Evolutionary conservation across 2,329 filamentous ascomycete genomes (phyloP).

Genomic region (Pseudogymnoascus sp.): DNA sequence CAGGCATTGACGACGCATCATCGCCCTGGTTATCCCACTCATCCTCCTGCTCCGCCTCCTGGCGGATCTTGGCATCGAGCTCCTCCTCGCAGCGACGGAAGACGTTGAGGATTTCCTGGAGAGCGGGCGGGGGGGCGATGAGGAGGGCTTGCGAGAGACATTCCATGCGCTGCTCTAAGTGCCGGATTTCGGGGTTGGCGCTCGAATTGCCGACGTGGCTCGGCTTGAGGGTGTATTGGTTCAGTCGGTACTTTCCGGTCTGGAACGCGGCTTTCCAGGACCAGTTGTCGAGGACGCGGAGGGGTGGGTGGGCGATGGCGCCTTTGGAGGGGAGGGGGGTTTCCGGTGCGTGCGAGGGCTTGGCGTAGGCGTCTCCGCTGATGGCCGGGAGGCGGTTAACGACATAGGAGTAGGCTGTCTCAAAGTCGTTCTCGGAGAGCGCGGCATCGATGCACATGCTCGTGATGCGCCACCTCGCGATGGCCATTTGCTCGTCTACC

Average conservation of each 20-base stretch:
- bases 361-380: slow-evolving; percentile 4
- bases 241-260: slow-evolving; percentile 65
- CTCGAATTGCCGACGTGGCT: slow-evolving; percentile 53
- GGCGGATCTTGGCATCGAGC: slow-evolving; percentile 55
- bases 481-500: slow-evolving; percentile 26
- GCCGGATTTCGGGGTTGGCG: slow-evolving; percentile 55
- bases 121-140: slow-evolving; percentile 58
- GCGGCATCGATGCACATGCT: slow-evolving; percentile 76
- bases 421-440: slow-evolving; percentile 69
- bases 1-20: slow-evolving; percentile 45
- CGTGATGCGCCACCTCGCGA: slow-evolving; percentile 58
- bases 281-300: slow-evolving; percentile 47
- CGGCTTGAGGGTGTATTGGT: slow-evolving; percentile 42
- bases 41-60: slow-evolving; percentile 60
- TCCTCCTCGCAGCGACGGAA: slow-evolving; percentile 75
- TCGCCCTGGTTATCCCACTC: slow-evolving; percentile 63
- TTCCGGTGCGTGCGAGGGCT: slow-evolving; percentile 10
- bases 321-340: slow-evolving; percentile 17
- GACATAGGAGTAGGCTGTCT: slow-evolving; percentile 79
- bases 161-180: slow-evolving; percentile 74
- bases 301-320: slow-evolving; percentile 20
- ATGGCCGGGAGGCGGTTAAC: slow-evolving; percentile 54
- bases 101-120: slow-evolving; percentile 66
- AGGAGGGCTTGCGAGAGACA: slow-evolving; percentile 68
- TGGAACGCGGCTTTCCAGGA: slow-evolving; percentile 73